Conservation (phyloP, 441 rosid genomes). For the Aleurites moluccanus region DNA sequence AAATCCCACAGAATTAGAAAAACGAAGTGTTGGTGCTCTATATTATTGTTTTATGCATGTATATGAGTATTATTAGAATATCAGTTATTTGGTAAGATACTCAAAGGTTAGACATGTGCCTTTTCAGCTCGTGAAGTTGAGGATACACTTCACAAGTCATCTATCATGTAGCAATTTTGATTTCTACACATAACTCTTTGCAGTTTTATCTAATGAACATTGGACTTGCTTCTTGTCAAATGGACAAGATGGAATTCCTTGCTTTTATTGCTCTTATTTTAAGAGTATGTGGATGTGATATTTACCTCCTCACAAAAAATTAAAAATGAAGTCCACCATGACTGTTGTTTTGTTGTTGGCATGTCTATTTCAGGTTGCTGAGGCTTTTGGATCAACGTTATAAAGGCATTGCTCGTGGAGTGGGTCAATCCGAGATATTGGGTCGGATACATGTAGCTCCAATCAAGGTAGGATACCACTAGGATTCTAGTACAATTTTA, state of each 20-base stretch:
- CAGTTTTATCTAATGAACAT: neutral
- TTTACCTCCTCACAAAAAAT: neutral
- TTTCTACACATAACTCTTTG: neutral
- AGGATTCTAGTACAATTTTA: neutral
- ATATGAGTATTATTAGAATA: neutral
- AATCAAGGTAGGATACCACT: slow-evolving; percentile 61
- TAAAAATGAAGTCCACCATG: neutral
- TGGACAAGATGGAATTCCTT: neutral
- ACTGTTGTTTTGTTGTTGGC: slow-evolving; percentile 15
- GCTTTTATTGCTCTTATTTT: neutral
- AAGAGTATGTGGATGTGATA: neutral
- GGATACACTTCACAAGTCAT: neutral
- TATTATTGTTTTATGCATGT: neutral
- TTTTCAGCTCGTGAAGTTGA: slow-evolving; percentile 3
- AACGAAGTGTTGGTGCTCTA: neutral
- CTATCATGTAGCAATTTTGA: neutral
- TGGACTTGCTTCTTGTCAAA: neutral
- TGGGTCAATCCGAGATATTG: slow-evolving; percentile 95
- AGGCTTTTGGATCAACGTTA: slow-evolving; percentile 92
- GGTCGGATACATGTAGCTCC: slow-evolving; percentile 98
- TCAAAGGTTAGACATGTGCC: neutral
- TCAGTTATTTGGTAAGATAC: neutral
- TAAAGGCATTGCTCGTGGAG: slow-evolving; percentile 97
- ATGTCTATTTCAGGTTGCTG: slow-evolving; percentile 55
- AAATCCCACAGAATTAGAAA: neutral